Evolutionary conservation across 1,139 yeast genomes (phyloP).

Genomic region (Yamadazyma sp.): DNA sequence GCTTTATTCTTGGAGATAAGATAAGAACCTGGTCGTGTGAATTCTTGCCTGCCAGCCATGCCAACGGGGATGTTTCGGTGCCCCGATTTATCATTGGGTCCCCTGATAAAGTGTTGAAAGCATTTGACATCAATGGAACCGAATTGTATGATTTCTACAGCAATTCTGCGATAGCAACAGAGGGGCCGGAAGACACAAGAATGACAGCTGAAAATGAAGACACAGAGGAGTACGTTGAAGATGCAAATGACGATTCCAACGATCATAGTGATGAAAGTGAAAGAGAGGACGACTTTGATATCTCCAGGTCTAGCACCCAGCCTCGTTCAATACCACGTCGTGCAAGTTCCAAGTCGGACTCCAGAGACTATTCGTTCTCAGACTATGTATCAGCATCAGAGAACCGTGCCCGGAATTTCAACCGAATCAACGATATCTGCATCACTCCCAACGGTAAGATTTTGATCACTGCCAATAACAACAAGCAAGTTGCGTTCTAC

Average conservation of each 20-base stretch:
- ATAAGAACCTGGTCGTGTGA: conserved; percentile 65
- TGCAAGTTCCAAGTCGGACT: conserved; percentile 2
- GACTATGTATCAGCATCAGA: background rate
- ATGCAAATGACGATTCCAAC: conserved; percentile 26
- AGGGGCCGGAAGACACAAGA: conserved; percentile 21
- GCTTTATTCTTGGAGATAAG: conserved; percentile 42
- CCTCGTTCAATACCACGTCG: background rate
- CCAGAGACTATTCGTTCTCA: background rate
- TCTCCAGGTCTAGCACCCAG: background rate
- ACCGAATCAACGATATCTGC: conserved; percentile 63
- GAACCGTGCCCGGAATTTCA: conserved; percentile 23
- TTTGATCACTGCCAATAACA: conserved; percentile 64
- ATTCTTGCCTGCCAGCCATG: conserved; percentile 57
- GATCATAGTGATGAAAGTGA: conserved; percentile 10
- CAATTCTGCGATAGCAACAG: conserved; percentile 23
- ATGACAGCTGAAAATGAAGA: conserved; percentile 17
- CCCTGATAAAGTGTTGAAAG: conserved; percentile 70
- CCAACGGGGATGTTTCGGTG: conserved; percentile 21
- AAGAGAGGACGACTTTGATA: conserved; percentile 2
- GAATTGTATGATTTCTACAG: conserved; percentile 47
- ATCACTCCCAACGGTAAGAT: conserved; percentile 64
- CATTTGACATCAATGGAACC: conserved; percentile 52
- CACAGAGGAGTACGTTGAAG: conserved; percentile 14
- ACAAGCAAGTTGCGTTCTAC: conserved; percentile 56
- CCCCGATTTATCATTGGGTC: conserved; percentile 71